Percentiles rank a stretch among this genome's conserved stretches.
phyloP scores from a whole-genome alignment of 2,329 filamentous ascomycete species.

The Calonectria honghensis region DNA sequence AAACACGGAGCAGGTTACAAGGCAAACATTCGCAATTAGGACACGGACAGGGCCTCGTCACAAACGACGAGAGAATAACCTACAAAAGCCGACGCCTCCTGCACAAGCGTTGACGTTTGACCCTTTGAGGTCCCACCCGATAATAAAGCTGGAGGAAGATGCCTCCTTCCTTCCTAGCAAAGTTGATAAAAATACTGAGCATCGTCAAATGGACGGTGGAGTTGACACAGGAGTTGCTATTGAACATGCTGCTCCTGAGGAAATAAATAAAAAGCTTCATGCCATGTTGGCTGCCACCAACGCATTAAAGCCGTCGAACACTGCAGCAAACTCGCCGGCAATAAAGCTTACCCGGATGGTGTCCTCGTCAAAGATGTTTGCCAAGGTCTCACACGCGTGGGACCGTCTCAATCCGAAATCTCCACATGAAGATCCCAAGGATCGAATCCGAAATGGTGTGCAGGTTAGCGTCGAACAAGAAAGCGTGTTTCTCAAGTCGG shows the following conservation, averaged over 20 bases:
- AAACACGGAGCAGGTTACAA: conserved; percentile 35
- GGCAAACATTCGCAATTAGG: conserved; percentile 42
- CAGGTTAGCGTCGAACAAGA: conserved; percentile 8
- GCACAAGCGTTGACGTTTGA: conserved; percentile 42
- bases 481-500: conserved; percentile 34
- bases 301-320: conserved; percentile 57
- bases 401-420: conserved; percentile 57
- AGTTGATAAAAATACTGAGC: conserved; percentile 44
- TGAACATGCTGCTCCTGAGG: conserved; percentile 45
- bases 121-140: conserved; percentile 50
- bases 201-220: conserved; percentile 14
- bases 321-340: conserved; percentile 32
- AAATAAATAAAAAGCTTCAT: conserved; percentile 59
- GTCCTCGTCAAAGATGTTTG: conserved; percentile 57
- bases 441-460: background rate
- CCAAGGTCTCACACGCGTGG: conserved; percentile 60
- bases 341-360: conserved; percentile 56
- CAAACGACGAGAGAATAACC: conserved; percentile 40
- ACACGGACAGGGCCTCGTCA: conserved; percentile 38
- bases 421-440: conserved; percentile 46
- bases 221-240: background rate
- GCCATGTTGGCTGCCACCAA: conserved; percentile 62
- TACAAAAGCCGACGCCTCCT: conserved; percentile 44
- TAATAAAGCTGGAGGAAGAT: conserved; percentile 31
- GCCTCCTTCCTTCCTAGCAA: conserved; percentile 38